These are phyloP conservation scores for Verticillium longisporum DNA, from an alignment of 2,329 filamentous ascomycete genomes.

Conservation along the genomic window DNA sequence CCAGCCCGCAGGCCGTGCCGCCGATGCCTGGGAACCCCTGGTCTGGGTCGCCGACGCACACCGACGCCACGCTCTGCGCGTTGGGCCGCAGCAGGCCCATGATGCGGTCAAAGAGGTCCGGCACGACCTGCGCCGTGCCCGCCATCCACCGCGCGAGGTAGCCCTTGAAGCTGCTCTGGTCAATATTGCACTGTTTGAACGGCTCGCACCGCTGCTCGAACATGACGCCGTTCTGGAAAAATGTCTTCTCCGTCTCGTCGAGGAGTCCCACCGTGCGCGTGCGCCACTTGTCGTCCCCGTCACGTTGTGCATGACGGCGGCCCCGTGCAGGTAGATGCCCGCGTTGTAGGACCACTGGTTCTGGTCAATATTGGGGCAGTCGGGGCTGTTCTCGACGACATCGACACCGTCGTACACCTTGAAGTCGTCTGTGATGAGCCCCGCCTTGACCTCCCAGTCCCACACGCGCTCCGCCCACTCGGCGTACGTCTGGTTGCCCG, in stretches of 20 bases:
- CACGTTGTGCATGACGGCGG: constrained; percentile 56
- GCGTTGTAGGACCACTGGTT: constrained; percentile 66
- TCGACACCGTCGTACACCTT: constrained; percentile 45
- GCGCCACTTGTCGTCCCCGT: constrained; percentile 49
- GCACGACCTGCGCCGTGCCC: constrained; percentile 45
- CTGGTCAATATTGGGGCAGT: constrained; percentile 45
- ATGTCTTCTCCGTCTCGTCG: constrained; percentile 39
- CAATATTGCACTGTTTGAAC: constrained; percentile 54
- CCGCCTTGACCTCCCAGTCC: constrained; percentile 51
- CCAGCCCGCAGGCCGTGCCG: constrained; percentile 60
- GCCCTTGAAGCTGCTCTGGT: constrained; percentile 71
- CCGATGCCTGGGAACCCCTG: constrained; percentile 41
- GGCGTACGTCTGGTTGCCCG: constrained; percentile 69
- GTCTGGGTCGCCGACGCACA: constrained; percentile 40
- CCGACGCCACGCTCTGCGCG: constrained; percentile 43
- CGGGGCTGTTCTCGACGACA: constrained; percentile 25
- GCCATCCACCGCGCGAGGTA: constrained; percentile 65
- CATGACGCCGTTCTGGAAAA: constrained; percentile 51
- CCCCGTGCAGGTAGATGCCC: constrained; percentile 57
- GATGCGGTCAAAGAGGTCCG: constrained; percentile 42
- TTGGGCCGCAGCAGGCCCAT: constrained; percentile 42
- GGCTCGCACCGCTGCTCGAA: constrained; percentile 63
- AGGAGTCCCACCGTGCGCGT: constrained; percentile 53
- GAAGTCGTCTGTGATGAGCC: constrained; percentile 49
- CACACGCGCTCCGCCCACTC: constrained; percentile 69